Base-by-base conservation (phyloP, 2,329 filamentous ascomycete species). In the Mycosphaerella sp. region DNA sequence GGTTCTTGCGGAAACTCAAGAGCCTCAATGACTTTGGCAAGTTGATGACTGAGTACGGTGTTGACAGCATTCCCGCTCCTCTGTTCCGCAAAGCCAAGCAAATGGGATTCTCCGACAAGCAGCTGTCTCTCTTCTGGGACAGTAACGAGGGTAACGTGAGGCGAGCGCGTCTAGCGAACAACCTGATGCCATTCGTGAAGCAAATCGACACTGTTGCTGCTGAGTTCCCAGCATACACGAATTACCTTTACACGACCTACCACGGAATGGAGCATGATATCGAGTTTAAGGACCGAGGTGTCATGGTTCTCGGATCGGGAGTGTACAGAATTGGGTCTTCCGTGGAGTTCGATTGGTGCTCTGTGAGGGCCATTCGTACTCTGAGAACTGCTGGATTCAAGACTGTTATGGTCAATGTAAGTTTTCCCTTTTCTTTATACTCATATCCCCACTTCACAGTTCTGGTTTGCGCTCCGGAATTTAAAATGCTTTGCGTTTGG, bases 271-370 rank as follows among this genome's bases (percentile, higher is more conserved):
- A 91, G 70, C 84, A 87, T 60, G 93, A 98, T 63, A 76, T 97
- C 49, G 67, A 69, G 12, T 97, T 97, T 65, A 78, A 89, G 8
- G 93, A 98, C 66, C 83, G 91, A 56, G 93, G 93, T 65, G 81
- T 96, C 55, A 96, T 97, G 89, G 91, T 98, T 7, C 78, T 97
- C 27, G 91, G 91, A 12, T 96, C 90, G 28, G 91, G 91, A 70
- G 90, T 96, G 8, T 97, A 97, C 76, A 83, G 93, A 55, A 98
- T 98, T 59, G 93, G 93, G 59, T 96, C 90, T 0, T 96, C 91
- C 0, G 93, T 98, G 53, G 93, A 98, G 68, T 98, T 98, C 70
- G 93, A 98, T 71, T 98, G 93, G 93, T 97, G 93, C 70, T 95
- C 93, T 4, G 93, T 98, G 25, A 80, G 91, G 54, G 89, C 93